Conservation (phyloP, 345 rosid genomes). For the Salix arbutifolia region DNA sequence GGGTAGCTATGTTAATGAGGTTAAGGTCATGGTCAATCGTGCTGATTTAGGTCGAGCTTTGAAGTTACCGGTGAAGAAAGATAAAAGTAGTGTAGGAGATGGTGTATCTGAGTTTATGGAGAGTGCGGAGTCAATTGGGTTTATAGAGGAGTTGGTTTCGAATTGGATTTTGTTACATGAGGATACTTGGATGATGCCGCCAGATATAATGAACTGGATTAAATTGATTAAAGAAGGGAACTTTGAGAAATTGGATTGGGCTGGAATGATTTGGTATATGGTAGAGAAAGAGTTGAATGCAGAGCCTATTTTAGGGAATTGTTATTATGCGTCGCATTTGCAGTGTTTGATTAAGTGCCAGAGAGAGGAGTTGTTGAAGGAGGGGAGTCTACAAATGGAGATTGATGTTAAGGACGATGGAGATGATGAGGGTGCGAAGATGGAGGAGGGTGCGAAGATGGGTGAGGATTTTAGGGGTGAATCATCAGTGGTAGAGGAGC, state of each 20-base stretch:
- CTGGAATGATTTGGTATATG: conserved; percentile 76
- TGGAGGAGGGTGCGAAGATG: conserved; percentile 34
- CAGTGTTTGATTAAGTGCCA: conserved; percentile 68
- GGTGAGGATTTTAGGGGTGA: conserved; percentile 22
- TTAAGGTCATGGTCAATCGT: conserved; percentile 52
- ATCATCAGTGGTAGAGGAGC: conserved; percentile 42
- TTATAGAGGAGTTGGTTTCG: conserved; percentile 53
- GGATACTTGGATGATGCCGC: conserved; percentile 78
- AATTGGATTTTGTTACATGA: conserved; percentile 70
- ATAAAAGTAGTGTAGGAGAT: conserved; percentile 29
- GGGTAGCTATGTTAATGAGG: conserved; percentile 59
- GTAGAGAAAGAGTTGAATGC: conserved; percentile 70
- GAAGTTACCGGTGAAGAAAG: conserved; percentile 52
- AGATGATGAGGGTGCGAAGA: conserved; percentile 9
- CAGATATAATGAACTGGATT: conserved; percentile 42
- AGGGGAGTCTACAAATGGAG: conserved; percentile 22
- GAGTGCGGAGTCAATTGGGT: conserved; percentile 43
- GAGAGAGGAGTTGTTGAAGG: conserved; percentile 36
- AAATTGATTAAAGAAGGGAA: conserved; percentile 49
- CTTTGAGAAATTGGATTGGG: conserved; percentile 75
- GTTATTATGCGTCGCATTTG: conserved; percentile 85
- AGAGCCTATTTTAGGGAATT: conserved; percentile 40
- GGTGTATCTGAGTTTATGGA: conserved; percentile 34
- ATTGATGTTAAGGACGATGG: conserved; percentile 32
- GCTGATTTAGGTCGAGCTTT: conserved; percentile 79